Evolutionary conservation across 805 yeast species (phyloP).

Genomic region (Metschnikowia shivogae): DNA sequence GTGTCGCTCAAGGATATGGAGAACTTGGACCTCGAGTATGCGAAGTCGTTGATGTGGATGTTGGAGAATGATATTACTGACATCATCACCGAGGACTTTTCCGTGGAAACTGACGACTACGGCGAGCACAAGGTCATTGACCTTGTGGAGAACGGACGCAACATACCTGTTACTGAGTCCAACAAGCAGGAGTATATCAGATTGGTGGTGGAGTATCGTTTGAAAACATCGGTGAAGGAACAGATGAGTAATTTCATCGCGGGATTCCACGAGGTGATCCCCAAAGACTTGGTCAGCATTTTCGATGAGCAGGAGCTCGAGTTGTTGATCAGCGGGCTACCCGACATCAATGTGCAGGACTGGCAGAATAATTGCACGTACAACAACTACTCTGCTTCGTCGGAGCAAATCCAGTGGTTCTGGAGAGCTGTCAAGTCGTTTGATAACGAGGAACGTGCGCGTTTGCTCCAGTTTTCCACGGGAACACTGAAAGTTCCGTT

Average conservation of each 20-base stretch:
- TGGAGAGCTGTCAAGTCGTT: constrained; percentile 97
- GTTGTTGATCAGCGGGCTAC: constrained; percentile 86
- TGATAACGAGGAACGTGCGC: constrained; percentile 91
- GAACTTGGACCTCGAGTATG: constrained; percentile 85
- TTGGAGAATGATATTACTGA: constrained; percentile 95
- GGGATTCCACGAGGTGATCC: constrained; percentile 89
- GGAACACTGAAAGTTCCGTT: constrained; percentile 97
- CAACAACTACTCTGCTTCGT: constrained; percentile 74
- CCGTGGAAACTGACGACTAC: constrained; percentile 88
- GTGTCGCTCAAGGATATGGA: constrained; percentile 93
- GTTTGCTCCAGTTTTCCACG: constrained; percentile 89
- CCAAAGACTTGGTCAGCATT: constrained; percentile 74
- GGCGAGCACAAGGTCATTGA: constrained; percentile 86
- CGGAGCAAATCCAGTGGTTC: constrained; percentile 91
- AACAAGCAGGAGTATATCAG: constrained; percentile 89
- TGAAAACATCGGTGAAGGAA: constrained; percentile 76
- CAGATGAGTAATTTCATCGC: constrained; percentile 80
- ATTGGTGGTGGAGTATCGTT: constrained; percentile 78
- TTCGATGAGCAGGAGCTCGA: constrained; percentile 96
- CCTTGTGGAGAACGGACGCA: constrained; percentile 73
- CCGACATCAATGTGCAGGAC: constrained; percentile 93
- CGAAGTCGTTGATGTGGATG: constrained; percentile 93
- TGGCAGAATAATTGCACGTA: constrained; percentile 87
- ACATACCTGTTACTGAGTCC: constrained; percentile 82
- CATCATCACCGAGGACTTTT: constrained; percentile 88